These are phyloP conservation scores for Rachicladosporium sp. DNA, from an alignment of 2,329 filamentous ascomycete species.

Conservation along the genomic window DNA sequence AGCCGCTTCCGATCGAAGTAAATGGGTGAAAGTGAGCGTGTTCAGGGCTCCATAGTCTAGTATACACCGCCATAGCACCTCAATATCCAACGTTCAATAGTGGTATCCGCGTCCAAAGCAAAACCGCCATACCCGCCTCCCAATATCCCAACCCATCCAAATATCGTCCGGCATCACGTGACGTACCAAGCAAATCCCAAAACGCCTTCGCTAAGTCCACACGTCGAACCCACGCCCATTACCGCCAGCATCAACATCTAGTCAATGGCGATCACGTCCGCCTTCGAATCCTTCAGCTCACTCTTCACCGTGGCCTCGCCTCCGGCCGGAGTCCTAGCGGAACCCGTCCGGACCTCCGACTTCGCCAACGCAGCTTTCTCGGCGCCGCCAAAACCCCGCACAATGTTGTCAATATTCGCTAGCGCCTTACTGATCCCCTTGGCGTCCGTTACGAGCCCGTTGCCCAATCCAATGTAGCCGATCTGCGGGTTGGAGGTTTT, in stretches of 20 bases:
- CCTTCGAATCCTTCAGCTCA: conserved; percentile 4
- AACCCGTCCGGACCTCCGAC: neutral
- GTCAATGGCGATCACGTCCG: conserved; percentile 19
- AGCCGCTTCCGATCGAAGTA: too few species aligned
- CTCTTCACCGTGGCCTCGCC: neutral
- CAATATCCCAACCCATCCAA: too few species aligned
- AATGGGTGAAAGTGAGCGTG: too few species aligned
- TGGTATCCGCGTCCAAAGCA: too few species aligned
- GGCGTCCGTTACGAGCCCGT: conserved; percentile 25
- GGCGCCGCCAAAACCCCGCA: conserved; percentile 18
- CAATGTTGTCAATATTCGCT: conserved; percentile 24
- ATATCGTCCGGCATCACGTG: too few species aligned
- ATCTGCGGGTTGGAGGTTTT: conserved; percentile 1
- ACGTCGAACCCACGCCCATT: too few species aligned
- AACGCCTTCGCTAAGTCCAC: too few species aligned
- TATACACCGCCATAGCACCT: too few species aligned
- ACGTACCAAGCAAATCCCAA: too few species aligned
- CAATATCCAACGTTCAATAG: too few species aligned
- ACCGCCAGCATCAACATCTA: conserved; percentile 6
- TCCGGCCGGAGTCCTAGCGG: neutral
- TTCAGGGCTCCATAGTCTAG: too few species aligned
- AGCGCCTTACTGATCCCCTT: conserved; percentile 26
- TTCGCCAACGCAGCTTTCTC: conserved; percentile 2
- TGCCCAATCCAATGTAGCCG: conserved; percentile 21
- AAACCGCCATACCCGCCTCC: too few species aligned